Evolutionary conservation across 148 eudicot genomes (phyloP).

Genomic region (Heliamphora exappendiculata): DNA sequence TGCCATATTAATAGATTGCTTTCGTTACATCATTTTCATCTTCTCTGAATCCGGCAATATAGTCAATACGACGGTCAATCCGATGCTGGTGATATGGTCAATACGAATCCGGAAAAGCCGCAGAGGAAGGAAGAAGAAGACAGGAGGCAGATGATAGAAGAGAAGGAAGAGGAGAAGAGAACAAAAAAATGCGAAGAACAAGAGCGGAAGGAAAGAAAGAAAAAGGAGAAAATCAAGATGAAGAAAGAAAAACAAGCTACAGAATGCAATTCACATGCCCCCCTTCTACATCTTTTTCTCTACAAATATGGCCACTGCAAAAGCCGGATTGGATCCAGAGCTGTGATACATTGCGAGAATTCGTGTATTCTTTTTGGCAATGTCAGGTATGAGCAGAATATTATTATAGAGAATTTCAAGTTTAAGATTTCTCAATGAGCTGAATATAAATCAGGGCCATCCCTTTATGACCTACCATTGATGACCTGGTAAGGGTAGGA

Average conservation of each 20-base stretch:
- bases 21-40: no score
- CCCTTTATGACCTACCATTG: no score
- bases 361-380: not conserved
- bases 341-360: not conserved
- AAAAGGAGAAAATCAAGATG: not conserved
- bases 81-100: no score
- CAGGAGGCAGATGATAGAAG: no score
- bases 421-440: not conserved
- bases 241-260: not conserved
- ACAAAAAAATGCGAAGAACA: not conserved
- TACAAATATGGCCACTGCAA: not conserved
- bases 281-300: not conserved
- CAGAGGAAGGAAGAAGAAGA: not conserved
- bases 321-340: not conserved
- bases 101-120: no score
- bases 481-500: no score
- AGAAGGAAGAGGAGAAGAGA: not conserved
- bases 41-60: no score
- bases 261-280: not conserved
- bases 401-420: not conserved
- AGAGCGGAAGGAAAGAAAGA: not conserved
- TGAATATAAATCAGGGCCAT: no score
- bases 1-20: no score
- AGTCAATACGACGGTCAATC: no score
- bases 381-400: not conserved